phyloP scores from a whole-genome alignment of 2,329 filamentous ascomycete species.

The Fusarium sacchari region DNA sequence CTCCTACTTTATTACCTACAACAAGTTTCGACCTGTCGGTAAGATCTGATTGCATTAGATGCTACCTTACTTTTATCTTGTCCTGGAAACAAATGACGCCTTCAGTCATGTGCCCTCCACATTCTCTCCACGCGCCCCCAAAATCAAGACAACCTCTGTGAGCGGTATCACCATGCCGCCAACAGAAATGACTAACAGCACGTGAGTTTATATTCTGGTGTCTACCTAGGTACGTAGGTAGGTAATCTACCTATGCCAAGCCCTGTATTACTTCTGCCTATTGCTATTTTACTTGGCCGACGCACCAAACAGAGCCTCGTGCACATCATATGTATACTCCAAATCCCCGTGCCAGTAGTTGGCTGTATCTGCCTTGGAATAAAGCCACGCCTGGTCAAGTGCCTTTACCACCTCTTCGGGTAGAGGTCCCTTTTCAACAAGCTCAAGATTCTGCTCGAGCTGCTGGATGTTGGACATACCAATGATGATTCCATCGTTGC shows the following conservation, averaged over 20 bases:
- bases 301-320: constrained; percentile 65
- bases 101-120: constrained; percentile 36
- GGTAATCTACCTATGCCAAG: neutral
- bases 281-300: constrained; percentile 51
- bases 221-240: neutral
- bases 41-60: constrained; percentile 25
- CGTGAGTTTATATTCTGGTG: neutral
- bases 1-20: neutral
- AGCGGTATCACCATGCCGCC: constrained; percentile 22
- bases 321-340: constrained; percentile 73
- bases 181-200: constrained; percentile 6
- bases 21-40: constrained; percentile 5
- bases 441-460: constrained; percentile 65
- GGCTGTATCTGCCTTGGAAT: constrained; percentile 68
- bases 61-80: constrained; percentile 15
- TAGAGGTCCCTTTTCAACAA: constrained; percentile 75
- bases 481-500: constrained; percentile 69
- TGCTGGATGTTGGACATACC: constrained; percentile 68
- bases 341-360: constrained; percentile 70
- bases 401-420: constrained; percentile 79
- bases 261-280: constrained; percentile 5
- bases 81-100: constrained; percentile 28
- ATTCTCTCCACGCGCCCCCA: constrained; percentile 31
- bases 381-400: constrained; percentile 80
- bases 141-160: constrained; percentile 8